A percentile compares a stretch with the other conserved stretches of the same genome.
Evolutionary conservation across 2,329 filamentous ascomycete genomes (phyloP).

Genomic region (Fusarium euwallaceae): DNA sequence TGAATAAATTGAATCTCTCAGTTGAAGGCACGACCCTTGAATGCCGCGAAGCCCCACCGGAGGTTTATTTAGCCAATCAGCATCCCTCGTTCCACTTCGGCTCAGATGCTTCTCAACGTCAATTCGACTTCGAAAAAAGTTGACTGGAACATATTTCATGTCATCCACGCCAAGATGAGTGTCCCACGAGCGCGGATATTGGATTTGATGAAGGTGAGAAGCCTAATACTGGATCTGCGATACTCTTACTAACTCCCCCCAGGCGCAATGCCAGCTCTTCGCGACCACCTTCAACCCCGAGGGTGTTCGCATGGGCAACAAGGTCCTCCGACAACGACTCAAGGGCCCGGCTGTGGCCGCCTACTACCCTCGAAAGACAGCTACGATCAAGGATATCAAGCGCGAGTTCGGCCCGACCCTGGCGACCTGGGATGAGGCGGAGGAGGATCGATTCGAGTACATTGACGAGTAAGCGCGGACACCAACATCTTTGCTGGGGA

Average conservation of each 20-base stretch:
- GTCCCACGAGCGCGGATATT: conserved; percentile 72
- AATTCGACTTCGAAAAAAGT: conserved; percentile 48
- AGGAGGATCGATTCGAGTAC: conserved; percentile 84
- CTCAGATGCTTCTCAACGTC: conserved; percentile 42
- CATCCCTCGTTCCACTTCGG: conserved; percentile 28
- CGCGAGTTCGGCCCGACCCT: conserved; percentile 76
- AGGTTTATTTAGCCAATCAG: conserved; percentile 36
- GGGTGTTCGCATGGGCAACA: conserved; percentile 86
- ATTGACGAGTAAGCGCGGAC: conserved; percentile 69
- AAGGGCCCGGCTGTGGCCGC: conserved; percentile 84
- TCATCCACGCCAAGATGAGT: conserved; percentile 65
- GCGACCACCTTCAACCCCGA: conserved; percentile 91
- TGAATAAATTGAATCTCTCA: not conserved
- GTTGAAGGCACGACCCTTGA: not conserved
- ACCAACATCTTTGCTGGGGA: not conserved
- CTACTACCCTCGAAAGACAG: conserved; percentile 87
- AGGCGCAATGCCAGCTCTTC: conserved; percentile 95
- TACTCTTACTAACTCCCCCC: conserved; percentile 41
- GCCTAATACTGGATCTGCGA: not conserved
- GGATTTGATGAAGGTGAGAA: conserved; percentile 82
- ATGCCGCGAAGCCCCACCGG: not conserved
- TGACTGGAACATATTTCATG: conserved; percentile 35
- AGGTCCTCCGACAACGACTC: conserved; percentile 89
- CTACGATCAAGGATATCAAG: conserved; percentile 80
- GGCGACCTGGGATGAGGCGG: conserved; percentile 78